These are phyloP conservation scores for Mycena alexandri DNA, from an alignment of 768 basidiomycete genomes.

Conservation along the genomic window DNA sequence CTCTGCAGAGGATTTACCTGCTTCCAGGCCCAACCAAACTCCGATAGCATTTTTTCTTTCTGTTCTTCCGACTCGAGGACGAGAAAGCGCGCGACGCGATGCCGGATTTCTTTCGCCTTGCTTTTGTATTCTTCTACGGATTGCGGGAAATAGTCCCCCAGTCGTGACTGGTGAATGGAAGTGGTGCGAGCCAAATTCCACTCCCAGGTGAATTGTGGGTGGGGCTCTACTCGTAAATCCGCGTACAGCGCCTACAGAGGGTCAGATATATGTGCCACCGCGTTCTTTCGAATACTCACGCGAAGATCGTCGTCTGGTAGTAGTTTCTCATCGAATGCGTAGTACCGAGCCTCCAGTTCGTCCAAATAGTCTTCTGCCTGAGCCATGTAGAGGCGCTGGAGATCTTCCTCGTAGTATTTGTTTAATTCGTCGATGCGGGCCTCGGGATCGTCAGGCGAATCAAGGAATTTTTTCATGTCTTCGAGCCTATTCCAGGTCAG, in stretches of 20 bases:
- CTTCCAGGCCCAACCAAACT: constrained; percentile 67
- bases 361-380: constrained; percentile 53
- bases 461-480: constrained; percentile 50
- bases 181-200: constrained; percentile 42
- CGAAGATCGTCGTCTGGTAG: constrained; percentile 41
- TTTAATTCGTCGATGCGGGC: constrained; percentile 45
- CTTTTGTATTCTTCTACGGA: constrained; percentile 49
- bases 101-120: constrained; percentile 57
- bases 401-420: constrained; percentile 50
- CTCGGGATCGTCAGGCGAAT: constrained; percentile 45
- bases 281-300: constrained; percentile 31
- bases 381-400: constrained; percentile 52
- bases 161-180: constrained; percentile 47
- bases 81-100: constrained; percentile 66
- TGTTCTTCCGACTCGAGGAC: constrained; percentile 45
- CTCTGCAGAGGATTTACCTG: constrained; percentile 59
- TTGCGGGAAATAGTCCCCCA: constrained; percentile 50
- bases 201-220: constrained; percentile 43
- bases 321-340: constrained; percentile 47
- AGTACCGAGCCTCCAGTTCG: constrained; percentile 50
- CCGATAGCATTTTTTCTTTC: constrained; percentile 59
- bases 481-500: constrained; percentile 44
- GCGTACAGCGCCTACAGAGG: constrained; percentile 43
- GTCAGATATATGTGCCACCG: not conserved
- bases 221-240: constrained; percentile 36